Percentiles rank a stretch among this genome's conserved stretches.
Evolutionary conservation across 2,329 filamentous ascomycete genomes (phyloP).

Genomic region (Xylaria sp.): DNA sequence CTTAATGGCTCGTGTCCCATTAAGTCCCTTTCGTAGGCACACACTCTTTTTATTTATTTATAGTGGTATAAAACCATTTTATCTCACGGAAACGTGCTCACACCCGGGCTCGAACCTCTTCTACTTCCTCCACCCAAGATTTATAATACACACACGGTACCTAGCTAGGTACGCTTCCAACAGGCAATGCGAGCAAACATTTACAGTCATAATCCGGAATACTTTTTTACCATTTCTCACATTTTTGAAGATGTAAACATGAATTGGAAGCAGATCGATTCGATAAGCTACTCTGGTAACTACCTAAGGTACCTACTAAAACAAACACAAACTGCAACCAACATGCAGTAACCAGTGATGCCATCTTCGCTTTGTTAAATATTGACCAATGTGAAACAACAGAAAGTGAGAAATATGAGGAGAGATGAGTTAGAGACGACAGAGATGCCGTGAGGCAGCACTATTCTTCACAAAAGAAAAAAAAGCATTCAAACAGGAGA

Average conservation of each 20-base stretch:
- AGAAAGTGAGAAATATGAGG: slow-evolving; percentile 20
- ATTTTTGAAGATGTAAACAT: background rate
- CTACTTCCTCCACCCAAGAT: too few relatives aligned
- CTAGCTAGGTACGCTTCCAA: background rate
- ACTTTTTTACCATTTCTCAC: too few relatives aligned
- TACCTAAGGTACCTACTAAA: background rate
- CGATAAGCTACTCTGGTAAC: background rate
- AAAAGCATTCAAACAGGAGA: slow-evolving; percentile 3
- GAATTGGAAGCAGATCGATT: slow-evolving; percentile 1
- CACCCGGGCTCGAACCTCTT: slow-evolving; percentile 21
- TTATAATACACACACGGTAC: background rate
- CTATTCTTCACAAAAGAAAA: slow-evolving; percentile 34
- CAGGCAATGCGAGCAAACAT: background rate
- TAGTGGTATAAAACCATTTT: too few relatives aligned
- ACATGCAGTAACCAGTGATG: slow-evolving; percentile 17
- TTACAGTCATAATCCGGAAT: too few relatives aligned
- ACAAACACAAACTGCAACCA: slow-evolving; percentile 19
- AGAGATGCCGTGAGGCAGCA: slow-evolving; percentile 45
- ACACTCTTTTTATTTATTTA: background rate
- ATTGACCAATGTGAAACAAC: too few relatives aligned
- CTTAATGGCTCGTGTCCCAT: background rate
- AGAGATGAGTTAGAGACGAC: slow-evolving; percentile 27
- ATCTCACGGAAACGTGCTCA: background rate
- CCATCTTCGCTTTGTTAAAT: too few relatives aligned
- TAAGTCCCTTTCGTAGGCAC: background rate